phyloP scores from a whole-genome alignment of 2,329 filamentous ascomycete species.

The Phialophora verrucosa region DNA sequence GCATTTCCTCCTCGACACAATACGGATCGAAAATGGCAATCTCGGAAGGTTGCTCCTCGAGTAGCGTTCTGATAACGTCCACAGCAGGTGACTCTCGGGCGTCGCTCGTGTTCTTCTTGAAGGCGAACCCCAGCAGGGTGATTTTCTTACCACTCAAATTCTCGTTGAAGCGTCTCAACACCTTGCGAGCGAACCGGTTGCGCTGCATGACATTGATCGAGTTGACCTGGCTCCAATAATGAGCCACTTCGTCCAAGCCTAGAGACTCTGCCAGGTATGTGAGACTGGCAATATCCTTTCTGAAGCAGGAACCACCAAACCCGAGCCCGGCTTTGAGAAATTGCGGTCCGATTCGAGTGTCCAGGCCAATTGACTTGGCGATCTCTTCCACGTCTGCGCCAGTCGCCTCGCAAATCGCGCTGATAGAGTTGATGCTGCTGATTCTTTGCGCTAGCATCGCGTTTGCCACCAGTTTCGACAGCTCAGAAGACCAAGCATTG shows the following conservation, averaged over 20 bases:
- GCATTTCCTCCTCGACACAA: constrained; percentile 49
- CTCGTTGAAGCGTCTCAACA: constrained; percentile 71
- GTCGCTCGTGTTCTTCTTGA: constrained; percentile 80
- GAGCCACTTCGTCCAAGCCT: constrained; percentile 71
- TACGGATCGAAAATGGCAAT: constrained; percentile 72
- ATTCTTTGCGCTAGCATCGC: constrained; percentile 81
- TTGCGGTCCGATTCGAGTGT: constrained; percentile 72
- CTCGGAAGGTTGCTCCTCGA: constrained; percentile 68
- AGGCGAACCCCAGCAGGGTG: constrained; percentile 74
- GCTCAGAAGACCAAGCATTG: constrained; percentile 77
- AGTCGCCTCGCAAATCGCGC: constrained; percentile 77
- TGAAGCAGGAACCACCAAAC: constrained; percentile 81
- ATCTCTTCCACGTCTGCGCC: constrained; percentile 79
- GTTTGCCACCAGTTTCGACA: constrained; percentile 79
- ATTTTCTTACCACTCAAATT: constrained; percentile 71
- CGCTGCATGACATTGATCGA: constrained; percentile 78
- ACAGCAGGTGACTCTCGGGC: constrained; percentile 73
- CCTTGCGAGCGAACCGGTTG: constrained; percentile 68
- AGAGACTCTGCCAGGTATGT: constrained; percentile 75
- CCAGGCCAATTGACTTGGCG: constrained; percentile 69
- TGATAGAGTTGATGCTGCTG: constrained; percentile 79
- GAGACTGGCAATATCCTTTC: constrained; percentile 77
- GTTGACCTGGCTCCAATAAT: constrained; percentile 76
- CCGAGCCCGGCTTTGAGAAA: constrained; percentile 77
- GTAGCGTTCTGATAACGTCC: constrained; percentile 68